Evolutionary conservation across 1,139 yeast genomes (phyloP), one percentile per base, ranked within the genome.

Genomic region (Wickerhamiella pararugosa): DNA sequence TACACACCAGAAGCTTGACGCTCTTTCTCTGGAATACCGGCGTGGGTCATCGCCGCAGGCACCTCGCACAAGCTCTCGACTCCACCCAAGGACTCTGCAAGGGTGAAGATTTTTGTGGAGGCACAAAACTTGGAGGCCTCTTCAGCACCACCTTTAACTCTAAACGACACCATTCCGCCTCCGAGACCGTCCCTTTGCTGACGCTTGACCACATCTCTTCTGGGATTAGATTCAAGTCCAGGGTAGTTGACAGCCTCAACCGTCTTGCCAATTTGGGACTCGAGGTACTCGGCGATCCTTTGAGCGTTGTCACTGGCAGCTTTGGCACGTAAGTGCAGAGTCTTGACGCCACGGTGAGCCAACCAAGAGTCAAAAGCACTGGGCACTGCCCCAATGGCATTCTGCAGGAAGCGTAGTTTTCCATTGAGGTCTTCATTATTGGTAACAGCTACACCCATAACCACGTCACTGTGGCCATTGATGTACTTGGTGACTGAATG

Each of bases 41-140:
- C 92, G 57, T 83, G 94, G 53, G 94, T 83, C 94, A 83, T 83
- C 44, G 78, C 76, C 45, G 94, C 93, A 42, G 94, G 94, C 41
- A 83, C 90, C 64, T 83, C 94, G 51, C 81, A 66, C 59, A 83
- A 70, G 25, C 90, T 78, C 66, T 84, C 94, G 52, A 83, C 78
- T 54, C 94, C 94, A 53, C 94, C 95, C 47, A 83, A 72, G 30
- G 93, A 81, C 65, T 83, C 94, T 47, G 94, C 94, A 57, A 83
- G 70, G 26, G 92, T 78, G 69, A 83, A 83, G 50, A 81, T 63
- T 64, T 78, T 74, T 51, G 93, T 80, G 39, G 75, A 59, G 40
- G 82, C 76, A 48, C 90, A 75, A 68, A 83, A 80, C 51, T 68
- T 67, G 49, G 81, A 64, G 44, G 94, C 94, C 45, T 77, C 86